Conservation (phyloP, 495 filamentous ascomycete species). For the Aspergillus campestris region DNA sequence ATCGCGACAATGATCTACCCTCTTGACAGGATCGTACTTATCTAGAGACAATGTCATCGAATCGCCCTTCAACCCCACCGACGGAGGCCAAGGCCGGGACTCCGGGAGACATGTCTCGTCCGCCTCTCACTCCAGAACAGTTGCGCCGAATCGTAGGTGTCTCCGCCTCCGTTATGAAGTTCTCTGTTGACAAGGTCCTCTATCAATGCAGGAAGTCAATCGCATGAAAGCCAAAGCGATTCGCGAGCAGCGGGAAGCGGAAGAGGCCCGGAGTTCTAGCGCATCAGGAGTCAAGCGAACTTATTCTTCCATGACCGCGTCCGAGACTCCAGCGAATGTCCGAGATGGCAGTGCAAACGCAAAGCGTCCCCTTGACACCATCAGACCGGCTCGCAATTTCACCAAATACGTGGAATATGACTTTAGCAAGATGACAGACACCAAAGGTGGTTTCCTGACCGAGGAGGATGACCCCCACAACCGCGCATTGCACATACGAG, state of each 20-base stretch:
- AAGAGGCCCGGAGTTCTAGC: conserved; percentile 27
- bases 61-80: conserved; percentile 53
- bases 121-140: conserved; percentile 66
- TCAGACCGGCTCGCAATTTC: conserved; percentile 72
- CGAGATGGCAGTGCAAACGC: conserved; percentile 54
- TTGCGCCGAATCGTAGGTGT: conserved; percentile 58
- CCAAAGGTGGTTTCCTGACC: conserved; percentile 87
- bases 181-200: conserved; percentile 2
- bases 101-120: conserved; percentile 33
- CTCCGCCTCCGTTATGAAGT: neutral
- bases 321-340: conserved; percentile 49
- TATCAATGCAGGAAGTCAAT: conserved; percentile 62
- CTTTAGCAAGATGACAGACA: conserved; percentile 95
- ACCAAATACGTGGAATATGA: conserved; percentile 93
- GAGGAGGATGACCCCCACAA: conserved; percentile 86
- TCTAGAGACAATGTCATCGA: no score
- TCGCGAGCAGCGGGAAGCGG: conserved; percentile 59
- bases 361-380: conserved; percentile 42
- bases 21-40: no score
- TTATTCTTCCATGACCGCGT: conserved; percentile 53
- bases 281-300: conserved; percentile 49
- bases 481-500: conserved; percentile 54
- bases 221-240: conserved; percentile 88
- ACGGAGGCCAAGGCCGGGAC: conserved; percentile 24
- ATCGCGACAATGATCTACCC: no score